Evolutionary conservation across 1,284 basidiomycete genomes (phyloP), one percentile per base, ranked within the genome.

Genomic region (Ustilago trichophora): DNA sequence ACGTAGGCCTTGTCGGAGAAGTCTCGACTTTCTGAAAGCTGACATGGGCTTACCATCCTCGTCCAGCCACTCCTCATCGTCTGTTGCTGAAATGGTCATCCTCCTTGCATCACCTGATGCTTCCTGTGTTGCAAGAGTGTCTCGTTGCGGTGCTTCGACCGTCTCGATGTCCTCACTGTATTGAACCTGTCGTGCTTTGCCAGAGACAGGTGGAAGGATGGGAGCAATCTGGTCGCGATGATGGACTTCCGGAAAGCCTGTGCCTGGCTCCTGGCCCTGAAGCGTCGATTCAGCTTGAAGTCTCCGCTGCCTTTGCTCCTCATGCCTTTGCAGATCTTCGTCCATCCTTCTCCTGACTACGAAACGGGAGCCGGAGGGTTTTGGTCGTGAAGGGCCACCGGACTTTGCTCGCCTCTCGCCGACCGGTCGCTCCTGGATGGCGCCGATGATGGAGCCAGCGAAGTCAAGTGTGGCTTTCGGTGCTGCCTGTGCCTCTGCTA

Each of bases 1-100:
- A 15, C 59, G 34, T 19, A 48, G 32, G 11, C 71, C 63, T 38
- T 71, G 54, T 31, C 60, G 57, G 19, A 67, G 35, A n/a, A 79
- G 36, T 13, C 71, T 56, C 4, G 76, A 58, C 50, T 70, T 78
- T 13, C 75, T 53, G 53, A 80, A 80, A 5, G 76, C 77, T 4
- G 77, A 79, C 69, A 80, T 75, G 4, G 68, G 67, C 34, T 49
- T 59, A 12, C 69, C 73, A 25, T 66, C 53, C 24, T 76, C 72
- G 36, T 73, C 74, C 3, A 73, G 50, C 70, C 65, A 69, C 31
- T 66, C 70, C 33, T 70, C 70, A 2, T 59, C 69, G 8, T 68
- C 64, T 29, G n/a, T n/a, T n/a, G 36, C 46, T 18, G 51, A 11
- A 7, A 22, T 12, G 9, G 25, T 15, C 26, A 7, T 16, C 21